phyloP scores from a whole-genome alignment of 139 green algal genomes.

The Picochlorum sp. region DNA sequence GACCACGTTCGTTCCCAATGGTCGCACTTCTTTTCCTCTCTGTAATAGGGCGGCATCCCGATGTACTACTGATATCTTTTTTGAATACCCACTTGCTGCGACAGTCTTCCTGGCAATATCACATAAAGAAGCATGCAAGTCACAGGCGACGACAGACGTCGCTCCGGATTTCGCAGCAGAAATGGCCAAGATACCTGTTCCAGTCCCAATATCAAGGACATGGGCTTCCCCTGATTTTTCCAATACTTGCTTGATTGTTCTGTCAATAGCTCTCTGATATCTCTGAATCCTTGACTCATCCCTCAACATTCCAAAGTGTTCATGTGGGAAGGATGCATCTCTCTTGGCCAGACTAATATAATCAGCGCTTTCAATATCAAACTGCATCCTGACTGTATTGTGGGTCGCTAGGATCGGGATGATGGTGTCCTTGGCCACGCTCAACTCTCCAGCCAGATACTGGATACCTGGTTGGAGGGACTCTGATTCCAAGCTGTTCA shows the following conservation, averaged over 20 bases:
- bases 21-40: slow-evolving; percentile 39
- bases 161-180: slow-evolving; percentile 51
- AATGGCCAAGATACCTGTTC: slow-evolving; percentile 62
- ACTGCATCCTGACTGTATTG: slow-evolving; percentile 62
- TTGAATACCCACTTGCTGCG: slow-evolving; percentile 34
- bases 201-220: slow-evolving; percentile 77
- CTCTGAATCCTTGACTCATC: slow-evolving; percentile 33
- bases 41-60: slow-evolving; percentile 35
- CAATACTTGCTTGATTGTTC: slow-evolving; percentile 21
- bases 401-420: slow-evolving; percentile 47
- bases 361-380: slow-evolving; percentile 54
- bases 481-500: slow-evolving; percentile 30
- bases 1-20: slow-evolving; percentile 55
- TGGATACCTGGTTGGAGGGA: slow-evolving; percentile 56
- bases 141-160: slow-evolving; percentile 41
- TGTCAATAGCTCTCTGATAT: slow-evolving; percentile 40
- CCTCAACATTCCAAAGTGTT: slow-evolving; percentile 46
- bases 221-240: slow-evolving; percentile 35
- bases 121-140: slow-evolving; percentile 38
- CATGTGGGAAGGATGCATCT: slow-evolving; percentile 54
- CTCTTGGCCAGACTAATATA: slow-evolving; percentile 44
- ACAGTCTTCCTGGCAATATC: slow-evolving; percentile 30
- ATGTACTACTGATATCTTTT: slow-evolving; percentile 36
- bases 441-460: slow-evolving; percentile 58
- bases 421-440: slow-evolving; percentile 34